A percentile compares a stretch with the other conserved stretches of the same genome.
These are phyloP conservation scores for Blastomyces gilchristii DNA, from an alignment of 2,329 filamentous ascomycete species.

Conservation along the genomic window DNA sequence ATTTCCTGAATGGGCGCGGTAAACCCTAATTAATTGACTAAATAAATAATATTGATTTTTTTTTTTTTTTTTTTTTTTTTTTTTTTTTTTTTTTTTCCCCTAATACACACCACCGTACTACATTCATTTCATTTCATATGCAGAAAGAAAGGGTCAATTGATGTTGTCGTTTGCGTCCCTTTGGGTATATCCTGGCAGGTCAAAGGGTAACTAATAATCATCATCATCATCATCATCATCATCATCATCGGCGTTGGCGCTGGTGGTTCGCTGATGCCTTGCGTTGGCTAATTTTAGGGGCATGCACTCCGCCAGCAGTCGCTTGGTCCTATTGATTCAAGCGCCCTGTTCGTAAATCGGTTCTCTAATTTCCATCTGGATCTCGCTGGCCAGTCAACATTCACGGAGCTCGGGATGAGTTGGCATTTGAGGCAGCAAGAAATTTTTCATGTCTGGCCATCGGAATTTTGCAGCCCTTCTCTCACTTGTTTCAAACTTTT, in stretches of 20 bases:
- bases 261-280: not conserved
- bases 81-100: not conserved
- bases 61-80: not conserved
- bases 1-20: not conserved
- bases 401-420: not conserved
- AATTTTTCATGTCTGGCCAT: not conserved
- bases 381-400: not conserved
- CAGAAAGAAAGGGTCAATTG: not conserved
- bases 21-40: not conserved
- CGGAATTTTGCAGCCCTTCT: not conserved
- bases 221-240: too few species aligned
- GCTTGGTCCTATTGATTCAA: not conserved
- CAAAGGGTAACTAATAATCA: too few species aligned
- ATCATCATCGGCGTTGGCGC: not conserved
- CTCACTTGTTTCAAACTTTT: not conserved
- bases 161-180: not conserved
- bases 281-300: slow-evolving; percentile 1
- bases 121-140: not conserved
- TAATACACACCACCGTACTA: not conserved
- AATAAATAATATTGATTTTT: too few species aligned
- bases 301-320: not conserved
- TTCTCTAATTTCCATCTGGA: not conserved
- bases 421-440: not conserved
- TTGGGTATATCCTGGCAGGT: not conserved
- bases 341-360: not conserved